These are phyloP conservation scores for Tulasnella sp. DNA, from an alignment of 768 basidiomycete genomes.

Conservation along the genomic window DNA sequence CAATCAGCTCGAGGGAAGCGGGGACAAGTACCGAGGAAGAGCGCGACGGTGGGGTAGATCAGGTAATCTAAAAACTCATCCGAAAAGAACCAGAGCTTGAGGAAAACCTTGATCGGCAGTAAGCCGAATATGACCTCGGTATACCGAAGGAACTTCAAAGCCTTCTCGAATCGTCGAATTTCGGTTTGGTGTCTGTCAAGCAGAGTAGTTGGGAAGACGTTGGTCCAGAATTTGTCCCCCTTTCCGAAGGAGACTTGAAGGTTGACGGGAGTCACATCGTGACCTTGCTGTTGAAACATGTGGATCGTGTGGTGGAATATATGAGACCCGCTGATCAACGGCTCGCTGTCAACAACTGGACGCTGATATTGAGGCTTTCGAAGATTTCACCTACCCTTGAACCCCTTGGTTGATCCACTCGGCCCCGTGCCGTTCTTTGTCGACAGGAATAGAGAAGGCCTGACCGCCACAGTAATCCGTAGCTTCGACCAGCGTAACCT, in stretches of 20 bases:
- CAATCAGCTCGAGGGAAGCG: too few species aligned
- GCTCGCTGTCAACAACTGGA: neutral
- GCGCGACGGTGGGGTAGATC: conserved; percentile 30
- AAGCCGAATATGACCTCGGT: conserved; percentile 40
- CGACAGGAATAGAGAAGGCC: conserved; percentile 42
- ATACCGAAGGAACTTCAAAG: conserved; percentile 38
- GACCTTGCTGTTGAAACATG: conserved; percentile 38
- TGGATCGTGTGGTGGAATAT: conserved; percentile 43
- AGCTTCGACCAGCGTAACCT: conserved; percentile 40
- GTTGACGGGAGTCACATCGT: conserved; percentile 37
- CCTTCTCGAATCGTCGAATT: conserved; percentile 40
- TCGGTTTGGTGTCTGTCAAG: conserved; percentile 38
- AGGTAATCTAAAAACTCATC: conserved; percentile 34
- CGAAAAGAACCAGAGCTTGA: conserved; percentile 42
- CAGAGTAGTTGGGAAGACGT: conserved; percentile 43
- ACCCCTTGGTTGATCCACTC: conserved; percentile 45
- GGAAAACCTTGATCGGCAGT: conserved; percentile 41
- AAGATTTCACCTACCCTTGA: conserved; percentile 34
- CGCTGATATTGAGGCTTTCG: neutral
- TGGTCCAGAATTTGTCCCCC: conserved; percentile 45
- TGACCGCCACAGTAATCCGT: conserved; percentile 43
- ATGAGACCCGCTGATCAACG: conserved; percentile 31
- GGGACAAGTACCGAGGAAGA: conserved; percentile 29
- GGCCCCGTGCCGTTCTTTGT: conserved; percentile 38
- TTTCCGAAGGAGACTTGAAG: conserved; percentile 40